Conservation (phyloP, 371 early-diverging fungal species). For the Coemansia sp. region DNA sequence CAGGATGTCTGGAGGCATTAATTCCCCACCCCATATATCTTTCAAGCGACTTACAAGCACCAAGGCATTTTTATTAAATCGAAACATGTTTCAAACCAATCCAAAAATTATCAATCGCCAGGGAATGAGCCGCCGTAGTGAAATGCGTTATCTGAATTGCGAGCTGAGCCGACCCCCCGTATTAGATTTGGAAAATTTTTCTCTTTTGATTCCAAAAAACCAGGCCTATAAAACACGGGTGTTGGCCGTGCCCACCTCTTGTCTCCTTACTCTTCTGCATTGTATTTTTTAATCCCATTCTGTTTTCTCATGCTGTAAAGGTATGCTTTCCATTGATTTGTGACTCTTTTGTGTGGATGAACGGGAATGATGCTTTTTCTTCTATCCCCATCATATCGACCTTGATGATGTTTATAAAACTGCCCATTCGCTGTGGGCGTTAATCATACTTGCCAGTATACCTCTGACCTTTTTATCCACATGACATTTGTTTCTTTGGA, state of each 20-base stretch:
- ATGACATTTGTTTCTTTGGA: background rate
- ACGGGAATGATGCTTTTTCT: constrained; percentile 41
- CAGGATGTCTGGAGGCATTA: constrained; percentile 18
- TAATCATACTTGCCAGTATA: constrained; percentile 51
- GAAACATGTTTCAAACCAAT: no score
- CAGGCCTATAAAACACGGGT: constrained; percentile 2
- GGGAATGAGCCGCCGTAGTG: no score
- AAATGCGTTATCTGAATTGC: no score
- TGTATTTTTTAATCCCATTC: background rate
- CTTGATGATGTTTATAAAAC: constrained; percentile 33
- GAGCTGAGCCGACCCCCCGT: background rate
- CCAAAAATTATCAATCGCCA: no score
- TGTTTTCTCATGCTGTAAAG: constrained; percentile 7
- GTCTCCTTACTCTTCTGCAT: background rate
- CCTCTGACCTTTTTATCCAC: constrained; percentile 8
- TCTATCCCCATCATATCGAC: constrained; percentile 49
- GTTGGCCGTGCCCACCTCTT: background rate
- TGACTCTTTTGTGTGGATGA: background rate
- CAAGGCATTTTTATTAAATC: background rate
- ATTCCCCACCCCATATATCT: background rate
- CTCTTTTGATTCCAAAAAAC: background rate
- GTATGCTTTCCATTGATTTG: background rate
- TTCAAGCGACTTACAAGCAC: background rate
- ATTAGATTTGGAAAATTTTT: constrained; percentile 13
- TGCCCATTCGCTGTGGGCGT: constrained; percentile 50